These are phyloP conservation scores for Debaryomycetaceae sp. DNA, from an alignment of 1,139 yeast species.

Conservation along the genomic window DNA sequence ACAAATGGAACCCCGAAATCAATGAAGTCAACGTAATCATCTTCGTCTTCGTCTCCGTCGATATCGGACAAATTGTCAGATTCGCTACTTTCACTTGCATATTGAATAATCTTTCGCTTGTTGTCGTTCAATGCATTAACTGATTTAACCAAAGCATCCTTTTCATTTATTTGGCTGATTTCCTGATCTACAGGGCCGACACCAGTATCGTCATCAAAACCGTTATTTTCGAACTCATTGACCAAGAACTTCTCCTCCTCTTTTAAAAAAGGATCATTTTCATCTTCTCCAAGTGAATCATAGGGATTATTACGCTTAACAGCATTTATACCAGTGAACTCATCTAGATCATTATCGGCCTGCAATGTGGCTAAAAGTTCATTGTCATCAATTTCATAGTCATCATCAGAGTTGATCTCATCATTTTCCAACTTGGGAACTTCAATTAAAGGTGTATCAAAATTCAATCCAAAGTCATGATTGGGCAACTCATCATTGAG, in stretches of 20 bases:
- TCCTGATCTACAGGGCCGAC: constrained; percentile 13
- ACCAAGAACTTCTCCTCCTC: constrained; percentile 48
- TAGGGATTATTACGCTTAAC: constrained; percentile 35
- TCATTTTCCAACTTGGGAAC: constrained; percentile 54
- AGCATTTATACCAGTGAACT: constrained; percentile 23
- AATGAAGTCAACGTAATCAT: constrained; percentile 30
- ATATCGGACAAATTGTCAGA: constrained; percentile 14
- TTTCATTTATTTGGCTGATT: constrained; percentile 1
- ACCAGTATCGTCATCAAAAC: constrained; percentile 41
- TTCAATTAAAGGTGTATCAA: constrained; percentile 35
- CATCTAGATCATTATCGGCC: constrained; percentile 60
- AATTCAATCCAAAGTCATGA: constrained; percentile 32
- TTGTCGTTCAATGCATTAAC: constrained; percentile 22
- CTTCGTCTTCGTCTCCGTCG: constrained; percentile 26
- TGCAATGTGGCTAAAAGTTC: constrained; percentile 66
- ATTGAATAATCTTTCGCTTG: constrained; percentile 25
- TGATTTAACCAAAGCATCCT: constrained; percentile 20
- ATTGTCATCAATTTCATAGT: constrained; percentile 70
- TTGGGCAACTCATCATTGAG: background rate
- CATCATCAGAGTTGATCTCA: constrained; percentile 61
- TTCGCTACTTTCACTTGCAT: constrained; percentile 25
- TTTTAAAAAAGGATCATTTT: constrained; percentile 43
- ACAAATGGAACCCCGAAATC: constrained; percentile 27
- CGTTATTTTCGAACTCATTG: constrained; percentile 47
- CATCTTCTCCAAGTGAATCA: constrained; percentile 55